phyloP scores from a whole-genome alignment of 257 asterid genomes.

The Haberlea rhodopensis region DNA sequence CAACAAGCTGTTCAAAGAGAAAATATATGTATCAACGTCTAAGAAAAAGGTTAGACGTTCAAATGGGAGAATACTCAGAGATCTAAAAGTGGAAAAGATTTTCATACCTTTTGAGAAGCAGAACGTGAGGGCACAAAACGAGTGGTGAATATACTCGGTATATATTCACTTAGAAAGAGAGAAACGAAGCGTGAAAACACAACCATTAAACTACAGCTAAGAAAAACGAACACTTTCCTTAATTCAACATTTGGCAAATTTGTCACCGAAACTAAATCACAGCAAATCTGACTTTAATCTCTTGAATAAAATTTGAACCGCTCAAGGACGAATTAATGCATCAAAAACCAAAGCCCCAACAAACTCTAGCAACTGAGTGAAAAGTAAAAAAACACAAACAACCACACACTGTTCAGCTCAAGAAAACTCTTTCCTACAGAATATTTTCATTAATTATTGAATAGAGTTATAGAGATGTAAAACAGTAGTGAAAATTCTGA shows the following conservation, averaged over 20 bases:
- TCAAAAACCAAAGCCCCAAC: background rate
- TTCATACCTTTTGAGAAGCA: conserved; percentile 18
- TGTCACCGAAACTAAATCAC: background rate
- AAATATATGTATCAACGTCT: background rate
- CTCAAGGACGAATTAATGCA: conserved; percentile 22
- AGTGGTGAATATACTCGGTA: background rate
- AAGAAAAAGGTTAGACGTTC: conserved; percentile 17
- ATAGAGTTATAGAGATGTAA: background rate
- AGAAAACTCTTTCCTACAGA: background rate
- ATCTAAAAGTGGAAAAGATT: conserved; percentile 21
- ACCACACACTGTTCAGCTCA: conserved; percentile 7
- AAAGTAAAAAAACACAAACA: background rate
- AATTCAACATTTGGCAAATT: background rate
- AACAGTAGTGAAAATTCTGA: background rate
- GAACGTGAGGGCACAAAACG: background rate
- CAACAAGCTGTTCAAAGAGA: conserved; percentile 6
- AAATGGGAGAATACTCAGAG: conserved; percentile 21
- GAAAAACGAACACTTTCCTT: conserved; percentile 1
- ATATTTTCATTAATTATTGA: background rate
- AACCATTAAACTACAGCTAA: conserved; percentile 13
- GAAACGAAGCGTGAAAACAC: background rate
- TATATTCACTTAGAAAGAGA: conserved; percentile 1
- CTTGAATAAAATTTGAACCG: background rate
- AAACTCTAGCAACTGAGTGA: background rate
- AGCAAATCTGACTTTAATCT: background rate